Evolutionary conservation across 139 green algal species (phyloP), one percentile per base, ranked within the genome.

Genomic region (Ettlia oleoabundans): DNA sequence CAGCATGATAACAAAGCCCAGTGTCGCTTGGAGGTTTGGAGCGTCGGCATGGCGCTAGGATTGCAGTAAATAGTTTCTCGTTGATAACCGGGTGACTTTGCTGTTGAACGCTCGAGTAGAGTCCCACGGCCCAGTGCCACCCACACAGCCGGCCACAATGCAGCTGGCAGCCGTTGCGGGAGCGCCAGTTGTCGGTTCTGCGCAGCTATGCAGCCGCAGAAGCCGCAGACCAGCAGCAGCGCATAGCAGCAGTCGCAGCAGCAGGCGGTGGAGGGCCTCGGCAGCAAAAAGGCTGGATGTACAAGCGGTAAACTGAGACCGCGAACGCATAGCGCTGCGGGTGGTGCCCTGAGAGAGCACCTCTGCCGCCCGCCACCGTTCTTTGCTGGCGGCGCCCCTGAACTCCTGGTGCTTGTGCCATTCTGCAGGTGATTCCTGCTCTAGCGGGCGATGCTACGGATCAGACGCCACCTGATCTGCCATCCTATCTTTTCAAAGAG

Each of bases 401-500:
- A n/a, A n/a, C n/a, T n/a, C n/a, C n/a, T n/a, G n/a, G n/a, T n/a
- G n/a, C n/a, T n/a, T n/a, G n/a, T n/a, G n/a, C n/a, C n/a, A n/a
- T n/a, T n/a, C 0, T 86, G 61, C 81, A 94, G 91, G 92, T 96
- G 19, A 95, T 96, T 41, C 93, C 93, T 2, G 79, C 80, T 62
- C 81, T 95, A 28, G 64, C 88, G 75, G 94, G 94, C 38, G 94
- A 96, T 82, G 94, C 94, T 7, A 92, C 83, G 1, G 85, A 92
- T 6, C 94, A 97, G 85, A 92, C 96, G 41, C 97, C 97, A 0
- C 97, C 97, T 55, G 97, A 99, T 83, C 90, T 99, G 53, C 95
- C 97, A 0, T 99, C 97, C 1, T 98, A 95, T 55, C 91, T 99
- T 19, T 99, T 99, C 91, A 97, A 96, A 80, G 96, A 99, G 84